Percentiles rank a stretch among this genome's conserved stretches.
These are phyloP conservation scores for Claviceps sp. DNA, from an alignment of 2,329 filamentous ascomycete genomes.

Conservation along the genomic window DNA sequence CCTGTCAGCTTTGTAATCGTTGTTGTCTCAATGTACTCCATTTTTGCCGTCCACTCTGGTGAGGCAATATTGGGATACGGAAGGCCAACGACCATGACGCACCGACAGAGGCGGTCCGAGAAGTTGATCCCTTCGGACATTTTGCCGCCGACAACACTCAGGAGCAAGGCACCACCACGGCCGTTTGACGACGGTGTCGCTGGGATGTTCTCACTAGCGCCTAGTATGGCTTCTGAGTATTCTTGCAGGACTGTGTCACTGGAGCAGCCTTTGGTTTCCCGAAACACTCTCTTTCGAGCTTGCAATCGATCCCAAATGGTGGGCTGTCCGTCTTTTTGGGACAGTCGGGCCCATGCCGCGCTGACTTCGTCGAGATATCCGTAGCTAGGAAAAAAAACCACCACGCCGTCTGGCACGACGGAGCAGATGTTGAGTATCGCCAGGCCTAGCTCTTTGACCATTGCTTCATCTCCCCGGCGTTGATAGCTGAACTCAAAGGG, in stretches of 20 bases:
- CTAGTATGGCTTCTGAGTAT: constrained; percentile 57
- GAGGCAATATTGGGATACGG: constrained; percentile 86
- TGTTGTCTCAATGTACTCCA: constrained; percentile 67
- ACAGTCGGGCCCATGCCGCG: constrained; percentile 38
- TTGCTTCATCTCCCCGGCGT: constrained; percentile 52
- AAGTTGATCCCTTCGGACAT: constrained; percentile 99
- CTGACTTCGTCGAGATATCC: constrained; percentile 71
- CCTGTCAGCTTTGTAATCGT: constrained; percentile 24
- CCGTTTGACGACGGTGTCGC: not conserved
- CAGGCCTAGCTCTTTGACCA: constrained; percentile 62
- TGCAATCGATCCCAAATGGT: constrained; percentile 46
- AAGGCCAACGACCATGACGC: constrained; percentile 80
- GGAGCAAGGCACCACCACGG: constrained; percentile 57
- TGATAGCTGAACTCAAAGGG: constrained; percentile 82
- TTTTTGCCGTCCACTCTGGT: constrained; percentile 85
- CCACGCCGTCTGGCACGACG: constrained; percentile 73
- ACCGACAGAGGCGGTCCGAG: constrained; percentile 76
- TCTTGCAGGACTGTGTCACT: constrained; percentile 59
- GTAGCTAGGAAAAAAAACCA: constrained; percentile 94
- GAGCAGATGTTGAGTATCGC: constrained; percentile 59
- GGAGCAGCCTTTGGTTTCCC: constrained; percentile 38
- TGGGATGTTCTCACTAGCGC: constrained; percentile 12
- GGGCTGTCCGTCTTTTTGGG: constrained; percentile 16
- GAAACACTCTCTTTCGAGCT: constrained; percentile 49
- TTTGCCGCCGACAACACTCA: constrained; percentile 87